Base-by-base conservation (phyloP, 1,284 basidiomycete species). In the Rugosomyces carneus region DNA sequence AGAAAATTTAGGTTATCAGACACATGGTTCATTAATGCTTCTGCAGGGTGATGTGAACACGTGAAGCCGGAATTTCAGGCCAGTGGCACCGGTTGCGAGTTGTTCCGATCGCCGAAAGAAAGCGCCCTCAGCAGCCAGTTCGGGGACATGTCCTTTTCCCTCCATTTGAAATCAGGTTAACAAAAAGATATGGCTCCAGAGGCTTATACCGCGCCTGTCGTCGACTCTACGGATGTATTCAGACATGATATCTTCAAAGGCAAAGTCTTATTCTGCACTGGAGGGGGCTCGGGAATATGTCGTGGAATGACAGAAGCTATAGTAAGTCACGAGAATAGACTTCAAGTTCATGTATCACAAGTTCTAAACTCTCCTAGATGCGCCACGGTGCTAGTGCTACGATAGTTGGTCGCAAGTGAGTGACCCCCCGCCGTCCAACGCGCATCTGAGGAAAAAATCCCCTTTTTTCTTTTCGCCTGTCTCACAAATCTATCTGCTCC, bases 251-350 rank as follows among this genome's bases (percentile, higher is more conserved):
- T 96, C 32, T 96, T 96, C 78, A 80, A 83, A 55, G 92, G 89
- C 57, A 96, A 94, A 64, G 93, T 97, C 10, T 75, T 95, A 15
- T 95, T 98, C 69, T 93, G 89, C 65, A 96, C 93, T 0, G 90
- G 89, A 38, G 89, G 89, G 41, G 80, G 89, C 5, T 89, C 88
- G 50, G 94, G 94, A 9, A 98, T 99, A 67, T 93, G 94, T 68
- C 86, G 88, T 57, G 80, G 72, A 42, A 93, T 97, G 83, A 88
- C 85, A 31, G 80, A 90, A 61, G 77, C 83, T 23, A 72, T 94
- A 60, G 84, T 86, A 59, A 46, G 80, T 69, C 36, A 37, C 43
- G 43, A 46, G 35, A 24, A 47, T 40, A 39, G 38, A 26, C 18
- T 42, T 44, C 40, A 26, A 40, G 41, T 29, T 7, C 15, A 11